Conservation (phyloP, 176 grass and related monocot genomes). For the Lolium multiflorum region DNA sequence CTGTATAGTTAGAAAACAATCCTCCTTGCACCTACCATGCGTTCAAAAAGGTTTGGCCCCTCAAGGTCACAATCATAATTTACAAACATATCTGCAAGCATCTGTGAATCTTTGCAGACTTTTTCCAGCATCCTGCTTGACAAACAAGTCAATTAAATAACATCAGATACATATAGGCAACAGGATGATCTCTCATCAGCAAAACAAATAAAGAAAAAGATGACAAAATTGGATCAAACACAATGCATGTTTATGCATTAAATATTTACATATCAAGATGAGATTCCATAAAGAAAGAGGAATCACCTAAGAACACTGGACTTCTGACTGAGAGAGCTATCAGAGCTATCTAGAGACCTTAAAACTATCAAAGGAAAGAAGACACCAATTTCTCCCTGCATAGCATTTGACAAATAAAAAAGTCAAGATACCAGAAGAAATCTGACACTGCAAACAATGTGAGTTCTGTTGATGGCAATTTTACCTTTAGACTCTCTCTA, state of each 20-base stretch:
- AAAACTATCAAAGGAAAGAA: conserved; percentile 99
- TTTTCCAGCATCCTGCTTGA: conserved; percentile 94
- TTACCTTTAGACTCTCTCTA: conserved; percentile 97
- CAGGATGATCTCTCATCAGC: background rate
- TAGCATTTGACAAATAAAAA: conserved; percentile 28
- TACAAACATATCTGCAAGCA: conserved; percentile 99
- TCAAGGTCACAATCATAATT: conserved; percentile 99
- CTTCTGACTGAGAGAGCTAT: conserved; percentile 76
- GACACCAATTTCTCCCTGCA: conserved; percentile 98
- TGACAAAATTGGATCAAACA: conserved; percentile 2
- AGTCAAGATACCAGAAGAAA: conserved; percentile 16
- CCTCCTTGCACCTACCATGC: conserved; percentile 54
- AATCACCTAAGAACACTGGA: conserved; percentile 92
- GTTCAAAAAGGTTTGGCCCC: conserved; percentile 96
- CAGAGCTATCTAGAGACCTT: conserved; percentile 91
- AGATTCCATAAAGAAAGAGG: conserved; percentile 25
- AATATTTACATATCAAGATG: background rate
- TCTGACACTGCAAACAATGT: conserved; percentile 38
- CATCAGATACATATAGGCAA: conserved; percentile 27
- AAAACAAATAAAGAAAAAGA: conserved; percentile 37
- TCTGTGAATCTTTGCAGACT: conserved; percentile 97
- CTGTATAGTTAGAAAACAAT: conserved; percentile 19
- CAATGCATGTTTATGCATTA: background rate
- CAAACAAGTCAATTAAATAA: conserved; percentile 47
- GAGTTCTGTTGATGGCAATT: conserved; percentile 31